Conservation (phyloP, 164 flowering plant species). For the Umbellularia californica region DNA sequence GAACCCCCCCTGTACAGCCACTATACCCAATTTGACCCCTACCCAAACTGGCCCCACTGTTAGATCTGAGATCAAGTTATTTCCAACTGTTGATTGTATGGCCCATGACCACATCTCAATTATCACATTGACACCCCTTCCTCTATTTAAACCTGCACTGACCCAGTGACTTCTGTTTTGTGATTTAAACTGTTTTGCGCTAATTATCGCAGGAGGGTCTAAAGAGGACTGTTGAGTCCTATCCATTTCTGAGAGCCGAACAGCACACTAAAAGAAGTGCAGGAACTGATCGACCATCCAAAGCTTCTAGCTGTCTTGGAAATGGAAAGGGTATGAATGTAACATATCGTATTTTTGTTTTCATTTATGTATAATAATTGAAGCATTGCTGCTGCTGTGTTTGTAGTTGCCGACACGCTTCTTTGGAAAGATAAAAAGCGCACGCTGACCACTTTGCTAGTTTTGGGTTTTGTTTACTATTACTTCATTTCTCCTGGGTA, state of each 20-base stretch:
- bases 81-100: no score
- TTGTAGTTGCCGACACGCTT: slow-evolving; percentile 86
- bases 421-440: slow-evolving; percentile 84
- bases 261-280: slow-evolving; percentile 29
- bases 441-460: slow-evolving; percentile 39
- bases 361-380: neutral
- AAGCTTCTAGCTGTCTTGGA: slow-evolving; percentile 68
- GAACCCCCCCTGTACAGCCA: no score
- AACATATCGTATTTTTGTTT: neutral
- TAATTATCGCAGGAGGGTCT: slow-evolving; percentile 68
- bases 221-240: slow-evolving; percentile 72
- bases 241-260: slow-evolving; percentile 67
- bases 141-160: no score
- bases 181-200: neutral
- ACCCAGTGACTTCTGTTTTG: neutral
- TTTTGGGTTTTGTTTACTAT: slow-evolving; percentile 58
- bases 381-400: slow-evolving; percentile 8
- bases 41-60: no score
- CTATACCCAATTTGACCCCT: no score
- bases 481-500: slow-evolving; percentile 62
- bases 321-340: slow-evolving; percentile 58
- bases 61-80: no score
- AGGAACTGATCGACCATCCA: slow-evolving; percentile 61
- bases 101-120: no score
- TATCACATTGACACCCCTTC: no score